Conservation (phyloP, 306 rosid species). For the Cajanus cajan region DNA sequence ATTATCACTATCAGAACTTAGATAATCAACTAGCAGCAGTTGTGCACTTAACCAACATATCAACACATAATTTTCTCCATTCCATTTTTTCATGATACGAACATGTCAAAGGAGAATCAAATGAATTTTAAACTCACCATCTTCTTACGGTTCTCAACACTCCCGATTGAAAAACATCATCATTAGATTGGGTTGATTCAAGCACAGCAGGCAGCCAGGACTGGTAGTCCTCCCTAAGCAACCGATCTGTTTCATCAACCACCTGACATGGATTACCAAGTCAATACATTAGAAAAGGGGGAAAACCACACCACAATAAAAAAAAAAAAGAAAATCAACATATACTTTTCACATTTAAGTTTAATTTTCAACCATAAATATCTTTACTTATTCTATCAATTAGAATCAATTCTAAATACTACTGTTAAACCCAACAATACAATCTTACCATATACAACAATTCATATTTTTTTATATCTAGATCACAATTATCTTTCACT, state of each 20-base stretch:
- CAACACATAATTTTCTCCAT: neutral
- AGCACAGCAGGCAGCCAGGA: slow-evolving; percentile 90
- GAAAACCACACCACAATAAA: neutral
- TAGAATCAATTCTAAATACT: neutral
- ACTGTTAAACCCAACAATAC: too few species aligned
- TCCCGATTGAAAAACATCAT: slow-evolving; percentile 37
- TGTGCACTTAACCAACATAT: neutral
- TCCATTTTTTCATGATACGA: neutral
- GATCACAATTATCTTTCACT: too few species aligned
- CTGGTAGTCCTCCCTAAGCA: slow-evolving; percentile 91
- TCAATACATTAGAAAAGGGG: slow-evolving; percentile 22
- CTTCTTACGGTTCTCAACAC: slow-evolving; percentile 40
- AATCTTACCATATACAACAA: too few species aligned
- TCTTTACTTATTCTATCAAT: neutral
- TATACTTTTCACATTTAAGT: neutral
- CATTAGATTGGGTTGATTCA: slow-evolving; percentile 46
- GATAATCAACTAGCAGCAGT: neutral
- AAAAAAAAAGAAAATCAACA: neutral
- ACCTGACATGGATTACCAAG: slow-evolving; percentile 59
- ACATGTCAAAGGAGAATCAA: slow-evolving; percentile 18
- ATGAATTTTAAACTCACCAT: slow-evolving; percentile 57
- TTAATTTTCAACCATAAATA: neutral
- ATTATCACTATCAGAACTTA: neutral
- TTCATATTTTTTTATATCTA: too few species aligned
- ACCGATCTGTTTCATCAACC: slow-evolving; percentile 89